Conservation (phyloP, 1,139 yeast species). For the Ogataea hybrid region DNA sequence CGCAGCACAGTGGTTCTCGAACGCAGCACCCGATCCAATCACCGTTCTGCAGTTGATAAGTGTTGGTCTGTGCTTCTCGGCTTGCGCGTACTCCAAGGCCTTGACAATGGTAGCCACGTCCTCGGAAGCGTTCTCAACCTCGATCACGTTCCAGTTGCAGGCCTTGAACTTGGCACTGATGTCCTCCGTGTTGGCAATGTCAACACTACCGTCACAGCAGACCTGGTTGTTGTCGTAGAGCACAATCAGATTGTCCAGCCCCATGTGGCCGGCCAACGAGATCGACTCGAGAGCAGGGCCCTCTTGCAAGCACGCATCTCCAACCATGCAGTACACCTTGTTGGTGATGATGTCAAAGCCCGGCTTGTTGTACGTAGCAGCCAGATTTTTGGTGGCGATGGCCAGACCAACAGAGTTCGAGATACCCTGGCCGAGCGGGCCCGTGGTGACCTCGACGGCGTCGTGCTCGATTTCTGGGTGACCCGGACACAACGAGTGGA, state of each 20-base stretch:
- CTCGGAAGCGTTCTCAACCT: slow-evolving; percentile 78
- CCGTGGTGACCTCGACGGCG: slow-evolving; percentile 97
- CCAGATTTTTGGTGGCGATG: slow-evolving; percentile 88
- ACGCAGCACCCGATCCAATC: slow-evolving; percentile 91
- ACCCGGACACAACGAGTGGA: slow-evolving; percentile 88
- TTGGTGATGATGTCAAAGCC: slow-evolving; percentile 64
- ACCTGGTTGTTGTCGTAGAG: slow-evolving; percentile 97
- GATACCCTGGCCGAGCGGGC: slow-evolving; percentile 99
- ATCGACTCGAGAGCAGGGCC: slow-evolving; percentile 95
- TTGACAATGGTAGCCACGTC: slow-evolving; percentile 75
- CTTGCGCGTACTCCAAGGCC: slow-evolving; percentile 66
- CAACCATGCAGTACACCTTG: slow-evolving; percentile 77
- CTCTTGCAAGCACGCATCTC: slow-evolving; percentile 99
- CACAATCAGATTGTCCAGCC: slow-evolving; percentile 90
- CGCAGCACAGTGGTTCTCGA: slow-evolving; percentile 86
- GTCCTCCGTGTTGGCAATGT: slow-evolving; percentile 93
- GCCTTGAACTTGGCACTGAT: slow-evolving; percentile 84
- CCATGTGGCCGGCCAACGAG: slow-evolving; percentile 95
- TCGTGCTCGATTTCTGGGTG: slow-evolving; percentile 90
- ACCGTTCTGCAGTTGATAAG: slow-evolving; percentile 86
- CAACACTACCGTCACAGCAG: slow-evolving; percentile 94
- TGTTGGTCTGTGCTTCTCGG: slow-evolving; percentile 55
- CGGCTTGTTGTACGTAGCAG: slow-evolving; percentile 93
- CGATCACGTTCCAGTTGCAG: slow-evolving; percentile 90
- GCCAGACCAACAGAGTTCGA: slow-evolving; percentile 97